These are phyloP conservation scores for Mesotaenium endlicherianum DNA, from an alignment of 139 green algal species.

Conservation along the genomic window DNA sequence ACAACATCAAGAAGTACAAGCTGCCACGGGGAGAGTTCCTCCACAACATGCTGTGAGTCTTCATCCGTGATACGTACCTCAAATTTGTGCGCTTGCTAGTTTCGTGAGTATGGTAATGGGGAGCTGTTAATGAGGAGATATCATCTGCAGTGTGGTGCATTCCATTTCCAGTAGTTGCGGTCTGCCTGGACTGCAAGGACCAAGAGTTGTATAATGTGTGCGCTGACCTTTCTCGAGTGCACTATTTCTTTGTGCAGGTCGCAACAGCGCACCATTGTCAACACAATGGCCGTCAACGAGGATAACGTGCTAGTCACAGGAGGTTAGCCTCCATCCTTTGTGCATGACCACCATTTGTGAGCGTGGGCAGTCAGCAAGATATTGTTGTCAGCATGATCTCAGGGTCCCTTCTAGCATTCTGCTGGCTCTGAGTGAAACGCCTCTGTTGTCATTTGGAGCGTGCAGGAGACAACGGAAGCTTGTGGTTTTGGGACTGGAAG, in stretches of 20 bases:
- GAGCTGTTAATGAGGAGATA: not conserved
- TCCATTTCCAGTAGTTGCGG: not conserved
- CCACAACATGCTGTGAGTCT: constrained; percentile 87
- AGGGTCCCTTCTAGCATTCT: not conserved
- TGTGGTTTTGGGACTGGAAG: constrained; percentile 93
- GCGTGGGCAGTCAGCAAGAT: no score
- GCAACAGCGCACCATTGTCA: constrained; percentile 91
- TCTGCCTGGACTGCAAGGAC: not conserved
- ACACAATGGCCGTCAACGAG: constrained; percentile 88
- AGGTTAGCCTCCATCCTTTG: constrained; percentile 51
- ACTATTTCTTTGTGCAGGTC: constrained; percentile 36
- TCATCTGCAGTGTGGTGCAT: not conserved
- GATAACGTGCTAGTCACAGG: constrained; percentile 89
- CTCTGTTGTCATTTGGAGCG: not conserved
- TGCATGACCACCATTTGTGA: no score
- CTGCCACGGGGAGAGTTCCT: constrained; percentile 86
- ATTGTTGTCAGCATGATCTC: not conserved
- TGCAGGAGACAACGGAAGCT: constrained; percentile 50
- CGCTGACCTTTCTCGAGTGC: not conserved
- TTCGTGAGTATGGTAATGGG: not conserved
- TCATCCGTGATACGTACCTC: not conserved
- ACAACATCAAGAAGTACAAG: constrained; percentile 99
- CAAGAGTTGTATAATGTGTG: not conserved
- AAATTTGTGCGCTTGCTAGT: not conserved
- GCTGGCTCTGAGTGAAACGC: not conserved